Percentiles rank a stretch among this genome's conserved stretches.
Conservation (phyloP, 169 alveolate species). For the Cryptosporidium viatorum region DNA sequence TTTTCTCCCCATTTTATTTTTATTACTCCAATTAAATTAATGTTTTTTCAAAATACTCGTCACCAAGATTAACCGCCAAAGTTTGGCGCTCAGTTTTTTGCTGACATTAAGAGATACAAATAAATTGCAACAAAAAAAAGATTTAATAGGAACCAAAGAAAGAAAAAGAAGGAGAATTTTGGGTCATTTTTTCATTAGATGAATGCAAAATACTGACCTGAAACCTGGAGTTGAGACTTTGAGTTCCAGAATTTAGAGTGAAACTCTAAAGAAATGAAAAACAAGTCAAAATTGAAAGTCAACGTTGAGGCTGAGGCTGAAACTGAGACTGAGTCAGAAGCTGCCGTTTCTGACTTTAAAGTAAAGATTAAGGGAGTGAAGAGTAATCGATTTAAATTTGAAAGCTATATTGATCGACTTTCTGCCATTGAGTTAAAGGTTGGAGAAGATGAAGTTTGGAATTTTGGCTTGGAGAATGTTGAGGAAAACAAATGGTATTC, state of each 20-base stretch:
- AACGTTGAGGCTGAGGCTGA: not conserved
- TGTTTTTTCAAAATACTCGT: constrained; percentile 24
- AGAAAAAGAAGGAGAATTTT: not conserved
- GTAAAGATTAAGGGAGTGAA: constrained; percentile 6
- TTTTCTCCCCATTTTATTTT: constrained; percentile 5
- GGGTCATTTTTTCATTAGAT: too few species aligned
- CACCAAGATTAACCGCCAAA: constrained; percentile 12
- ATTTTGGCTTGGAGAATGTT: not conserved
- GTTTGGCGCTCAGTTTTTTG: constrained; percentile 27
- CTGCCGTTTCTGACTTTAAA: not conserved
- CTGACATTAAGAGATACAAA: constrained; percentile 43
- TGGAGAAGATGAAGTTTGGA: constrained; percentile 53
- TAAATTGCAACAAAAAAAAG: not conserved
- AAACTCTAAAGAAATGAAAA: not conserved
- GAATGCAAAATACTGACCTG: not conserved
- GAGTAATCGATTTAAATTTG: constrained; percentile 40
- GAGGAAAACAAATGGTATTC: constrained; percentile 31
- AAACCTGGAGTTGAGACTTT: not conserved
- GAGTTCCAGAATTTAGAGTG: not conserved
- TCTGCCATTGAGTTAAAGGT: constrained; percentile 47
- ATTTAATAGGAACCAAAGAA: not conserved
- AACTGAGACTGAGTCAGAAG: not conserved
- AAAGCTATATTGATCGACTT: constrained; percentile 33
- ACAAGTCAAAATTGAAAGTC: not conserved
- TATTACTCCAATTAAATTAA: not conserved